Evolutionary conservation across 768 basidiomycete species (phyloP).

Genomic region (Termitomyces sp.): DNA sequence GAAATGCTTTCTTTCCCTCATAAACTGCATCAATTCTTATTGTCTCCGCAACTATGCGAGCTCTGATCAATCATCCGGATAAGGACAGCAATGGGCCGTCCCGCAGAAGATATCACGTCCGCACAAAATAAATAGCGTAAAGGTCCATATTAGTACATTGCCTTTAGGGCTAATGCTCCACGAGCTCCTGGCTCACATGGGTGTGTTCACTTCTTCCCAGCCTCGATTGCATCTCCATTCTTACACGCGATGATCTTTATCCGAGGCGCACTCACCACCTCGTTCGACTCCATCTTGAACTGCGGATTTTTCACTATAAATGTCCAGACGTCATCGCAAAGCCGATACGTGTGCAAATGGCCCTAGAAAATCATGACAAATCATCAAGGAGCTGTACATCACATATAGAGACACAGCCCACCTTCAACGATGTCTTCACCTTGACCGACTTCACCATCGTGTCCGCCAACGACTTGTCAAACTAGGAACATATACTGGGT

Average conservation of each 20-base stretch:
- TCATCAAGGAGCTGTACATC: neutral
- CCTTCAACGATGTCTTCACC: constrained; percentile 91
- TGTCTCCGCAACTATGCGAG: neutral
- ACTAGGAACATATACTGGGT: constrained; percentile 39
- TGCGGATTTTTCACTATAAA: constrained; percentile 90
- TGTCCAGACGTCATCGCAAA: constrained; percentile 98
- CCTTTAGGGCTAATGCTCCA: neutral
- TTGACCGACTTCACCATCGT: constrained; percentile 92
- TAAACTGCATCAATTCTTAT: neutral
- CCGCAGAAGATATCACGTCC: neutral
- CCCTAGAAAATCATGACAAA: constrained; percentile 42
- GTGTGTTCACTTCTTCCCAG: constrained; percentile 60
- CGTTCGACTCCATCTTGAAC: constrained; percentile 95
- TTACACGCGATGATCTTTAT: constrained; percentile 99
- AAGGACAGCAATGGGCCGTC: too few species aligned
- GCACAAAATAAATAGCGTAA: constrained; percentile 2
- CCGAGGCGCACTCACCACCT: constrained; percentile 63
- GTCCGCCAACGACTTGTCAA: constrained; percentile 93
- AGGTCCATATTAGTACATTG: constrained; percentile 5
- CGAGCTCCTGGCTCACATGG: constrained; percentile 5
- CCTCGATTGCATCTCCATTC: constrained; percentile 84
- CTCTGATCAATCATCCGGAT: too few species aligned
- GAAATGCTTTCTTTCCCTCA: neutral
- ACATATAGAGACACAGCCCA: constrained; percentile 18
- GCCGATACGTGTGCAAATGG: constrained; percentile 85